Evolutionary conservation across 768 basidiomycete species (phyloP), one percentile per base, ranked within the genome.

Genomic region (Boletus reticulatus): DNA sequence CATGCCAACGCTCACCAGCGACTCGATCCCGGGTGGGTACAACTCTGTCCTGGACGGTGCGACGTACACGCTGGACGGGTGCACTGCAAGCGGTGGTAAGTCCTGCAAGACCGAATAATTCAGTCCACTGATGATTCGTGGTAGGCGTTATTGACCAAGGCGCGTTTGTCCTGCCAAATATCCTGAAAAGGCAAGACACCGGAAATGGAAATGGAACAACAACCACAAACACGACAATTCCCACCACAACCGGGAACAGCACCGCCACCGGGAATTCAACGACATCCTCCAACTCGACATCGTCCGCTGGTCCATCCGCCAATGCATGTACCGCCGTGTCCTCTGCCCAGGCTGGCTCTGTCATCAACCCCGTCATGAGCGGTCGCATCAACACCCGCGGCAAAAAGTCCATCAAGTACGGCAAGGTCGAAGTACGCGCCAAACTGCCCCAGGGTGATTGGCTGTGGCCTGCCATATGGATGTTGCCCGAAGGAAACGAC

Each of bases 401-500:
- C 29, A 78, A 73, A 55, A 69, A 76, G 50, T 74, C 63, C 45
- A 80, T 86, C 64, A 73, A 73, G 66, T 85, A 77, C 53, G 84
- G 84, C 36, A 80, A 81, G 57, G 75, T 85, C 50, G 82, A 84
- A 62, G 77, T 85, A 9, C 72, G 76, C 0, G 89, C 88, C 0
- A 84, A 83, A 65, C 62, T 89, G 39, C 86, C 87, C 0, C 69
- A 72, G 20, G 84, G 84, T 57, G 75, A 76, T 36, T 75, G 75
- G 74, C 43, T 68, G 2, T 70, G 69, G 69, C 69, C 69, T 2
- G 69, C 69, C 6, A 72, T 70, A 41, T 70, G 69, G 69, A 63
- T 70, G 70, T 20, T 74, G 8, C 67, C 72, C 20, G 57, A 62
- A 43, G 53, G 66, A 0, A 69, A 69, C 48, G 53, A 50, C 38